Evolutionary conservation across 2,329 filamentous ascomycete genomes (phyloP).

Genomic region (Thelonectria olida): DNA sequence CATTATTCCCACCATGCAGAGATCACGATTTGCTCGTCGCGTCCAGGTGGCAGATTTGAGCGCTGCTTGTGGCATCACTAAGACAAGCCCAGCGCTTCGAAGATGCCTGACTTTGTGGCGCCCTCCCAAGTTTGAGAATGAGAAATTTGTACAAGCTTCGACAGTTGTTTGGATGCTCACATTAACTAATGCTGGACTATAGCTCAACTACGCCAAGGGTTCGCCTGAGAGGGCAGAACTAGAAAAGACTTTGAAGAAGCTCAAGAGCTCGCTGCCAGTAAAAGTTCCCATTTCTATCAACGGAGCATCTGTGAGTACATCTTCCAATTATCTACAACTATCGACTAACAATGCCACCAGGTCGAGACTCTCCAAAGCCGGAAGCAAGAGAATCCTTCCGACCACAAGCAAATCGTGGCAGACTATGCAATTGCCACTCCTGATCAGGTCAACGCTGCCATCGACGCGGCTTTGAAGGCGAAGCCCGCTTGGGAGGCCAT

Average conservation of each 20-base stretch:
- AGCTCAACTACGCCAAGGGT: conserved; percentile 34
- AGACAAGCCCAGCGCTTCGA: background rate
- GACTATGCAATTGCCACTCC: conserved; percentile 28
- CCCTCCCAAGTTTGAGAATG: conserved; percentile 33
- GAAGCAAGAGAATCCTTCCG: conserved; percentile 30
- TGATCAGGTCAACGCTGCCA: conserved; percentile 30
- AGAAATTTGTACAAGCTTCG: conserved; percentile 24
- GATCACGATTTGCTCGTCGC: conserved; percentile 16
- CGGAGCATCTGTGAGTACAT: conserved; percentile 3
- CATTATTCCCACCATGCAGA: conserved; percentile 25
- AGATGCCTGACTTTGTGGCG: conserved; percentile 26
- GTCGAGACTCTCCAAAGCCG: conserved; percentile 17
- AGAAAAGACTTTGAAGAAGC: conserved; percentile 25
- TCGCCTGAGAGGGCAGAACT: conserved; percentile 28
- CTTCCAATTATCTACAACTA: fast-evolving
- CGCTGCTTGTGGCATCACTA: background rate
- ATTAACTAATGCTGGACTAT: background rate
- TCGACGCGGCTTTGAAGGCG: conserved; percentile 27
- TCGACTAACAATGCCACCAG: background rate
- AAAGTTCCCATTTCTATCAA: conserved; percentile 26
- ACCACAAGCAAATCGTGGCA: conserved; percentile 26
- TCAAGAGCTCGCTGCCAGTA: conserved; percentile 28
- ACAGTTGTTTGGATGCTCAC: fast-evolving
- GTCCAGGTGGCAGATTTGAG: conserved; percentile 17
- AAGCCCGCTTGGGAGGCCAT: conserved; percentile 30